phyloP scores from a whole-genome alignment of 139 green algal species.

The Diplosphaera chodatii region DNA sequence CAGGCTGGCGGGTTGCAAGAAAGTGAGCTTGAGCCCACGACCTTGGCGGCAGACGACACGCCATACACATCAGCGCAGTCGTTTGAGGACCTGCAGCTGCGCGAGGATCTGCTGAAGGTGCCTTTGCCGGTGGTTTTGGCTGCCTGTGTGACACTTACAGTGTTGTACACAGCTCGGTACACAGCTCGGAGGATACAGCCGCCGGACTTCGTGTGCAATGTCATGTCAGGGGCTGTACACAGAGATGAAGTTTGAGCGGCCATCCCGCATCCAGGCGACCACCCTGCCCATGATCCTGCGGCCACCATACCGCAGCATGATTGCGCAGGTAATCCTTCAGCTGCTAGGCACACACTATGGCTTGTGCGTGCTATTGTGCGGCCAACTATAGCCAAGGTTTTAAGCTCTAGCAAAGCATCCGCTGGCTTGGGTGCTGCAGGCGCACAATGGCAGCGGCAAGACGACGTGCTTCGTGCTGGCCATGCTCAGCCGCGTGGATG shows the following conservation, averaged over 20 bases:
- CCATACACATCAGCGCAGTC: conserved; percentile 70
- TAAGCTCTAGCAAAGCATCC: no score
- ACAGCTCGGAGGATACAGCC: no score
- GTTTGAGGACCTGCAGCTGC: conserved; percentile 85
- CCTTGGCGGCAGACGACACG: conserved; percentile 42
- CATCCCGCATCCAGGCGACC: conserved; percentile 84
- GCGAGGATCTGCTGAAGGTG: conserved; percentile 61
- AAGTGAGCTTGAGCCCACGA: conserved; percentile 27
- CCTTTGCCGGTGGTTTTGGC: no score
- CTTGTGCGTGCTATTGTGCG: no score
- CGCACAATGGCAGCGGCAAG: conserved; percentile 98
- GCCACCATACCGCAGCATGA: conserved; percentile 80
- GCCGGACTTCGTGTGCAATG: no score
- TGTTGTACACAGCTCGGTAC: no score
- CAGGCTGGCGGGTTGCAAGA: background rate
- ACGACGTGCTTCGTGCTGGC: conserved; percentile 97
- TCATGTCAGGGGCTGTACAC: conserved; percentile 85
- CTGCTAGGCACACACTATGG: no score
- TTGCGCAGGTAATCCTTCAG: conserved; percentile 81
- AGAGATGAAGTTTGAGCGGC: conserved; percentile 98
- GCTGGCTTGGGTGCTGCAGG: no score
- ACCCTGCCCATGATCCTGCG: conserved; percentile 96
- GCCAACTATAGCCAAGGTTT: no score
- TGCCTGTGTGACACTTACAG: no score
- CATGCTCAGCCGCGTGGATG: conserved; percentile 93